Percentiles rank a stretch among this genome's conserved stretches.
Conservation (phyloP, 169 alveolate genomes). For the Plasmodium knowlesi region DNA sequence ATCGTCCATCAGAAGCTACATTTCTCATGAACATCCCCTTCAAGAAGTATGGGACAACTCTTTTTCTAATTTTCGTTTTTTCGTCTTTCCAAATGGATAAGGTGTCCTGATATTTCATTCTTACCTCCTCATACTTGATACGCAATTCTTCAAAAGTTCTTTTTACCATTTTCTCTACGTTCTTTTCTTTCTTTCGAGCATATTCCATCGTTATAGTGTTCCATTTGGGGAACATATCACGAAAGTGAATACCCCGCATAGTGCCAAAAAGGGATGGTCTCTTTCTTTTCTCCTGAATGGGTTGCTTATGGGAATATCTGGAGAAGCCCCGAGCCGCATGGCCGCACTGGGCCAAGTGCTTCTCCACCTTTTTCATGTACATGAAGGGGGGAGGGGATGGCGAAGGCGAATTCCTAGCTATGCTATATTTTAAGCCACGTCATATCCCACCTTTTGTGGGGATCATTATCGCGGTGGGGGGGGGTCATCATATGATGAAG, state of each 20-base stretch:
- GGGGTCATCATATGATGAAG: too few species aligned
- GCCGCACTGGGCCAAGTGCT: neutral
- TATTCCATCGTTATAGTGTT: neutral
- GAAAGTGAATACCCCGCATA: neutral
- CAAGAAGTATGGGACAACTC: neutral
- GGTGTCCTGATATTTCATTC: neutral
- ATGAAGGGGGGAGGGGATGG: neutral
- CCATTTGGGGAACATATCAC: neutral
- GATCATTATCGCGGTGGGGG: neutral
- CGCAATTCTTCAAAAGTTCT: neutral
- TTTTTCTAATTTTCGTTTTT: neutral
- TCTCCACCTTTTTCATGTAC: neutral
- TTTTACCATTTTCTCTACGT: neutral
- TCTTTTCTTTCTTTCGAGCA: neutral
- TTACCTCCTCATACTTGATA: neutral
- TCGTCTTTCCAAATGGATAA: neutral
- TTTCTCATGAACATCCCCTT: neutral
- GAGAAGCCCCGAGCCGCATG: neutral
- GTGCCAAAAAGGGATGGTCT: neutral
- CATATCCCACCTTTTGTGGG: too few species aligned
- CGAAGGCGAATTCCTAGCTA: too few species aligned
- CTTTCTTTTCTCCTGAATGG: neutral
- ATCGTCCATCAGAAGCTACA: neutral
- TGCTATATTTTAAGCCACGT: too few species aligned
- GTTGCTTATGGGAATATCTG: conserved; percentile 4